These are phyloP conservation scores for Schizonepeta tenuifolia DNA, from an alignment of 257 asterid genomes.

Conservation along the genomic window DNA sequence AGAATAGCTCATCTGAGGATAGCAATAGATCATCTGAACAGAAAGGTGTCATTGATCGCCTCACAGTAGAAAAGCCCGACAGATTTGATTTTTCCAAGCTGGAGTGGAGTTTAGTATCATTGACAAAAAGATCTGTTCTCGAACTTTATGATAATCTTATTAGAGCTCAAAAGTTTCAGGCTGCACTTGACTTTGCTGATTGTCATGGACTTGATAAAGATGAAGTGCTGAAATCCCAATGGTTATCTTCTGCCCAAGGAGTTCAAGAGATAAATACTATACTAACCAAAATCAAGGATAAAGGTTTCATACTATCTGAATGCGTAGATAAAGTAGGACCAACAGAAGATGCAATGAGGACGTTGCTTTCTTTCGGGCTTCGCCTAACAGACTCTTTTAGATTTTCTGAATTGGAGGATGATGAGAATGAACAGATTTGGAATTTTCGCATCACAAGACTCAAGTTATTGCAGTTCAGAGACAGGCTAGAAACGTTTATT, in stretches of 20 bases:
- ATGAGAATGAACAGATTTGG: slow-evolving; percentile 62
- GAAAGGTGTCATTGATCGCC: slow-evolving; percentile 47
- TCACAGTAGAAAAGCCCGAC: slow-evolving; percentile 39
- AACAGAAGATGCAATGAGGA: slow-evolving; percentile 79
- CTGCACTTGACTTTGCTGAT: slow-evolving; percentile 81
- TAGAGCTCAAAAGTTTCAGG: slow-evolving; percentile 62
- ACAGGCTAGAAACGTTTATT: slow-evolving; percentile 91
- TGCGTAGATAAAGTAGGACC: slow-evolving; percentile 79
- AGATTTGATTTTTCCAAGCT: slow-evolving; percentile 52
- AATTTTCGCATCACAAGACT: slow-evolving; percentile 81
- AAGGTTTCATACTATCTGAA: slow-evolving; percentile 66
- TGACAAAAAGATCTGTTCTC: slow-evolving; percentile 66
- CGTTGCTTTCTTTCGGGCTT: slow-evolving; percentile 75
- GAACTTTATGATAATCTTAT: slow-evolving; percentile 79
- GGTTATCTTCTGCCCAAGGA: slow-evolving; percentile 85
- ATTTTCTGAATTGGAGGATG: slow-evolving; percentile 62
- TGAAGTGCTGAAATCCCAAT: slow-evolving; percentile 81
- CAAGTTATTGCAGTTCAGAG: slow-evolving; percentile 73
- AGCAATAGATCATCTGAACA: slow-evolving; percentile 45
- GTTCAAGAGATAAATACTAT: slow-evolving; percentile 67
- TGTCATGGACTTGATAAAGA: slow-evolving; percentile 86
- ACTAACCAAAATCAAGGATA: slow-evolving; percentile 71
- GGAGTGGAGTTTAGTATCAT: slow-evolving; percentile 74
- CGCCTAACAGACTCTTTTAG: slow-evolving; percentile 64
- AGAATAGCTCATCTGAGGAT: slow-evolving; percentile 51